A percentile compares a stretch with the other conserved stretches of the same genome.
Evolutionary conservation across 2,329 filamentous ascomycete species (phyloP).

Genomic region (Trichophyton simii): DNA sequence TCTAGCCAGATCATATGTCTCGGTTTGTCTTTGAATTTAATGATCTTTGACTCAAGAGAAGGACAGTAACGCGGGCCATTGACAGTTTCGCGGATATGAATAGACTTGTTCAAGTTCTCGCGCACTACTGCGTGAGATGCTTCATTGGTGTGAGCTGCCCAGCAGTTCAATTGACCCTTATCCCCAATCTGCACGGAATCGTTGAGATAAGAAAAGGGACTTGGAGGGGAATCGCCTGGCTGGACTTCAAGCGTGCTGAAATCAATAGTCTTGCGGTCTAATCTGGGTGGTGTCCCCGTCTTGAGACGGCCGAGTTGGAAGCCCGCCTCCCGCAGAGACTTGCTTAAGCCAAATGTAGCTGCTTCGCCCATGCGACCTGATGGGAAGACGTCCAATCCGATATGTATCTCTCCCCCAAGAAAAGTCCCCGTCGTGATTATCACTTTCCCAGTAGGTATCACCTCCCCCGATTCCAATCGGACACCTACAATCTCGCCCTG

Average conservation of each 20-base stretch:
- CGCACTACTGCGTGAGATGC: slow-evolving; percentile 72
- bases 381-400: slow-evolving; percentile 71
- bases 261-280: slow-evolving; percentile 72
- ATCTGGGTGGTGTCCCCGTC: slow-evolving; percentile 83
- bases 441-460: slow-evolving; percentile 67
- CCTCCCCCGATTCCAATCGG: slow-evolving; percentile 71
- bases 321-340: slow-evolving; percentile 74
- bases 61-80: slow-evolving; percentile 92
- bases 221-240: slow-evolving; percentile 69
- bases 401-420: slow-evolving; percentile 89
- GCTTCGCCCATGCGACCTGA: slow-evolving; percentile 89
- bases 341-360: slow-evolving; percentile 83
- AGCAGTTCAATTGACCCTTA: slow-evolving; percentile 70
- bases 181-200: slow-evolving; percentile 55
- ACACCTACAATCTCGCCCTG: slow-evolving; percentile 72
- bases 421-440: slow-evolving; percentile 97
- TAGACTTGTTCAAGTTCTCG: slow-evolving; percentile 83
- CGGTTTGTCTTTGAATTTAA: slow-evolving; percentile 69
- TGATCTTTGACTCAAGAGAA: slow-evolving; percentile 85
- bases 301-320: slow-evolving; percentile 84
- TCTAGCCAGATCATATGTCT: slow-evolving; percentile 92
- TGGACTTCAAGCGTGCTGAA: slow-evolving; percentile 61
- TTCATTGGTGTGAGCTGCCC: slow-evolving; percentile 76
- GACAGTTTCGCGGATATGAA: slow-evolving; percentile 91
- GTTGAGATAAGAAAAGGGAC: slow-evolving; percentile 86